Conservation (phyloP, 352 stramenopile genomes). For the Pythium rishiriense region DNA sequence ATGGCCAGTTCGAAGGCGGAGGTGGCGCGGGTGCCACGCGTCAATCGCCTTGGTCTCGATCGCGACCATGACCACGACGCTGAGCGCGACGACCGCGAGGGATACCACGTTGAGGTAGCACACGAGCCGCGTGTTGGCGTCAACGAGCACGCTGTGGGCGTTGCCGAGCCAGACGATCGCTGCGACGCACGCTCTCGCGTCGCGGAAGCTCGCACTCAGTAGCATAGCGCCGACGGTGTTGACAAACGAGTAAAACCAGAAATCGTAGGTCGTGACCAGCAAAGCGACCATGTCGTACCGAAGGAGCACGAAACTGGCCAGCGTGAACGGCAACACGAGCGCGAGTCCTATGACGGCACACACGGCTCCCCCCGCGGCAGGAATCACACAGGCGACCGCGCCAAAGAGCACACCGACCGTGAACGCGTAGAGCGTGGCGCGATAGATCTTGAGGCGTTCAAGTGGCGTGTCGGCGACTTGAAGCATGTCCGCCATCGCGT, state of each 20-base stretch:
- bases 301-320: conserved; percentile 15
- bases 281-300: conserved; percentile 29
- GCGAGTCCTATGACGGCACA: conserved; percentile 9
- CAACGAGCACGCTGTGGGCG: conserved; percentile 22
- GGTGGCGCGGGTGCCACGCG: not conserved
- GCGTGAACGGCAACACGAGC: conserved; percentile 1
- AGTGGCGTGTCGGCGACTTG: not conserved
- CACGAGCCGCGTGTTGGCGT: conserved; percentile 27
- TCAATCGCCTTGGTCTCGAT: conserved; percentile 23
- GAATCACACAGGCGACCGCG: not conserved
- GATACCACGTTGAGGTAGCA: conserved; percentile 9
- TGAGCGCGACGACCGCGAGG: conserved; percentile 5
- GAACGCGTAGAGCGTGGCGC: not conserved
- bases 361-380: not conserved
- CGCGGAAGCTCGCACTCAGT: conserved; percentile 22
- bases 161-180: conserved; percentile 23
- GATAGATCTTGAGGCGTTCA: not conserved
- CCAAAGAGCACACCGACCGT: not conserved
- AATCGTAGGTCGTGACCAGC: conserved; percentile 37
- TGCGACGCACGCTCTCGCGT: conserved; percentile 22
- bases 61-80: conserved; percentile 17
- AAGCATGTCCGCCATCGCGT: not conserved
- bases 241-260: conserved; percentile 39
- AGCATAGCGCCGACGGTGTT: conserved; percentile 20
- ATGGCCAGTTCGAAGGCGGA: not conserved